Base-by-base conservation (phyloP, 495 filamentous ascomycete species). In the Apiosordaria backusii region DNA sequence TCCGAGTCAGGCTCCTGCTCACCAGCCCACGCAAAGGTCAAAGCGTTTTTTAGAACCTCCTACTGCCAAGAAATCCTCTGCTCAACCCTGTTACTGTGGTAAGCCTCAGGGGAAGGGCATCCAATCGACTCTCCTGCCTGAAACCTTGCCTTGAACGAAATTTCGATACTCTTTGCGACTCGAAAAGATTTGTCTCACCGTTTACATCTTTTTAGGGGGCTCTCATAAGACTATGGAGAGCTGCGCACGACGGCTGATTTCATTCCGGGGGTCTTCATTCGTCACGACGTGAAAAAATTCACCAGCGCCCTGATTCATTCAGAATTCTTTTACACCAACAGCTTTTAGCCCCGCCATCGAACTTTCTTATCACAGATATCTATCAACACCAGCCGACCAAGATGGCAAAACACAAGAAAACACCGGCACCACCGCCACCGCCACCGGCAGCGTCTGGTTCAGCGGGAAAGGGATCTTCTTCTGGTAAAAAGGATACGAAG, bases 401-500 rank as follows among this genome's bases (percentile, higher is more conserved):
- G 21, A 61, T 61, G 59, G 59, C 59, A 13, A 26, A 45, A 27
- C 64, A 57, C 55, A 45, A 65, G 10, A 66, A 57, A 61, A 22
- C 63, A 68, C 27, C 57, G 57, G 16, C 50, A 1, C 26, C 19
- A 21, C 6, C 40, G 1, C 18, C 29, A 45, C 25, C n/a, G 19
- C 9, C 1, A 57, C 6, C 21, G 45, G 24, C n/a, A 59, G 53
- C 50, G 60, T 40, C 76, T n/a, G 72, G 77, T 57, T 66, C 72
- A 26, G 63, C 73, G 53, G 70, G 69, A 19, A 67, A 64, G 21
- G 63, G 35, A 26, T 25, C 22, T 10, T 19, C n/a, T 2, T 13
- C 0, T 16, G n/a, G 73, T 25, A 75, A 72, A 22, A 70, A 78
- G 61, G 74, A 72, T 24, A 52, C 62, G 67, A 79, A 80, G 68